A percentile compares a stretch with the other conserved stretches of the same genome.
Evolutionary conservation across 768 basidiomycete genomes (phyloP).

Genomic region (Amylocystis lapponica): DNA sequence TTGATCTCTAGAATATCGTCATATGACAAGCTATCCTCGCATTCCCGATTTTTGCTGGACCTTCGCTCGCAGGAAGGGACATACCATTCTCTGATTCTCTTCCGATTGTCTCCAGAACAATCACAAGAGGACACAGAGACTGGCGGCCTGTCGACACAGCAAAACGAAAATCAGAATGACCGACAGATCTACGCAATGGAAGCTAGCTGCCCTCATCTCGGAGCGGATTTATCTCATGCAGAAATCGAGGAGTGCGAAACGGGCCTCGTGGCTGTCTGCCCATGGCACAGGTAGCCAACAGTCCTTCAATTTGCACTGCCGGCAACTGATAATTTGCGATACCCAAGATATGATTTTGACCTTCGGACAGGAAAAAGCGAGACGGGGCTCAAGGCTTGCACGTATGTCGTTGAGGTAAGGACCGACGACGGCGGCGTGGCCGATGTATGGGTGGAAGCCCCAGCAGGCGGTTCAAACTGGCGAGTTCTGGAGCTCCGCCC

Average conservation of each 20-base stretch:
- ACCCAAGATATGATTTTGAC: slow-evolving; percentile 67
- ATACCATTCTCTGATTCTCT: slow-evolving; percentile 61
- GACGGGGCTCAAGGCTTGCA: slow-evolving; percentile 64
- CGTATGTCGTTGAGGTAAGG: slow-evolving; percentile 53
- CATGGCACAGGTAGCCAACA: slow-evolving; percentile 57
- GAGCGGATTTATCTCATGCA: slow-evolving; percentile 75
- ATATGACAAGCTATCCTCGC: slow-evolving; percentile 39
- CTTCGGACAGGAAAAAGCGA: slow-evolving; percentile 65
- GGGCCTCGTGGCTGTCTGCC: slow-evolving; percentile 62
- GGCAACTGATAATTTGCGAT: not conserved
- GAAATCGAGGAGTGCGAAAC: slow-evolving; percentile 67
- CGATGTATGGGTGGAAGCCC: slow-evolving; percentile 56
- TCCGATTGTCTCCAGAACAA: slow-evolving; percentile 43
- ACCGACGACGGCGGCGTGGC: slow-evolving; percentile 29
- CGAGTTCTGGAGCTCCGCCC: slow-evolving; percentile 61
- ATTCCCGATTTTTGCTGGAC: slow-evolving; percentile 55
- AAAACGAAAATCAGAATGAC: slow-evolving; percentile 1
- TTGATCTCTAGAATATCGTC: slow-evolving; percentile 36
- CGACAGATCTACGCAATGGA: slow-evolving; percentile 73
- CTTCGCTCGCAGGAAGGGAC: slow-evolving; percentile 52
- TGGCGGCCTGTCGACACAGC: slow-evolving; percentile 5
- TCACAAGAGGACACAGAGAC: slow-evolving; percentile 3
- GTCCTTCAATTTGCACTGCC: not conserved
- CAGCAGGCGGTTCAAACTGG: slow-evolving; percentile 49
- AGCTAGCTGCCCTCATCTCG: slow-evolving; percentile 73